Conservation (phyloP, 208 protist species). For the Trypanosoma melophagium region DNA sequence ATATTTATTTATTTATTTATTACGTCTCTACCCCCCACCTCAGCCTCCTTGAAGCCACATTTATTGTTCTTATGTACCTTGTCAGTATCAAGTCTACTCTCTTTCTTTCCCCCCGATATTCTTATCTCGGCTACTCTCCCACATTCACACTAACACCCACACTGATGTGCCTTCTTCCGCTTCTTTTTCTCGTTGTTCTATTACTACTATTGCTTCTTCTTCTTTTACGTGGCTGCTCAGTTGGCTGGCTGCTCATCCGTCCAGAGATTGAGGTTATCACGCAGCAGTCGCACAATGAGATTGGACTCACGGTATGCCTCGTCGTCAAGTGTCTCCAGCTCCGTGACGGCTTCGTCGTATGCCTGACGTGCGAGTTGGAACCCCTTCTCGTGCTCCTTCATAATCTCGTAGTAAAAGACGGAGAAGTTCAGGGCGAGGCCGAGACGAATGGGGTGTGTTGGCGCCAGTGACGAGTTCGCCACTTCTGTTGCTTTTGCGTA, state of each 20-base stretch:
- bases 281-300: slow-evolving; percentile 98
- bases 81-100: slow-evolving; percentile 5
- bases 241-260: slow-evolving; percentile 87
- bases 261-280: slow-evolving; percentile 99
- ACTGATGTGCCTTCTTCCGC: no score
- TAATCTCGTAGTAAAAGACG: slow-evolving; percentile 99
- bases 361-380: slow-evolving; percentile 92
- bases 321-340: slow-evolving; percentile 97
- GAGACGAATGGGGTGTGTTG: slow-evolving; percentile 99
- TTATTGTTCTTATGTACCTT: neutral
- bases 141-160: neutral
- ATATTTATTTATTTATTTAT: neutral
- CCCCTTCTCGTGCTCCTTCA: slow-evolving; percentile 95
- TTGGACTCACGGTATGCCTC: slow-evolving; percentile 99
- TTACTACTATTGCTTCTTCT: neutral
- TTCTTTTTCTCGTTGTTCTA: neutral
- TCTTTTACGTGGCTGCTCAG: slow-evolving; percentile 21
- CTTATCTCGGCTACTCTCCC: neutral
- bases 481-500: slow-evolving; percentile 89
- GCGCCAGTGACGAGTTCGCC: slow-evolving; percentile 82
- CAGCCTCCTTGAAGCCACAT: neutral
- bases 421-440: slow-evolving; percentile 99
- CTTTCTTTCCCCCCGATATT: slow-evolving; percentile 7
- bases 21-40: neutral
- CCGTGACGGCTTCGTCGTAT: slow-evolving; percentile 96